Percentiles rank a stretch among this genome's conserved stretches.
Evolutionary conservation across 495 filamentous ascomycete genomes (phyloP).

Genomic region (Penicillium parvum): DNA sequence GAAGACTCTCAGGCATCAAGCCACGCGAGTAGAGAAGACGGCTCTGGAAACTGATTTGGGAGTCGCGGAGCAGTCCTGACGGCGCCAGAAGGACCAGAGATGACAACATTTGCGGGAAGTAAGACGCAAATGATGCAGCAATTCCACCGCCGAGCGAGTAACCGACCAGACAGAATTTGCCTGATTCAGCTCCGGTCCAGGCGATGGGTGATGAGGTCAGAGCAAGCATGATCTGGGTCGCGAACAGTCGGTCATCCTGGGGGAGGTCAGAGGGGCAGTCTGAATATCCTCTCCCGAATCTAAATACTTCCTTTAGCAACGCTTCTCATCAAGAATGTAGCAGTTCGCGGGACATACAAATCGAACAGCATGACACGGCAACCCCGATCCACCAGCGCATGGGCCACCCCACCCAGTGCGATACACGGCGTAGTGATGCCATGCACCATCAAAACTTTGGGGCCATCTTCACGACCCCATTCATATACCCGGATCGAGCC

Average conservation of each 20-base stretch:
- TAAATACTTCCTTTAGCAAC: conserved; percentile 13
- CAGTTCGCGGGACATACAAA: conserved; percentile 30
- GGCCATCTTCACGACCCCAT: conserved; percentile 77
- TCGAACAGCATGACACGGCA: conserved; percentile 83
- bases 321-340: too few species aligned
- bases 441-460: conserved; percentile 77
- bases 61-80: conserved; percentile 62
- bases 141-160: conserved; percentile 86
- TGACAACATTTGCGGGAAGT: conserved; percentile 63
- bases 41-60: conserved; percentile 56
- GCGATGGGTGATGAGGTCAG: conserved; percentile 64
- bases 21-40: conserved; percentile 58
- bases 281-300: conserved; percentile 77
- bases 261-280: conserved; percentile 61
- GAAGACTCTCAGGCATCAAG: conserved; percentile 53
- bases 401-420: conserved; percentile 62
- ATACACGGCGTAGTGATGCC: conserved; percentile 83
- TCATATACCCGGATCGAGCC: conserved; percentile 82
- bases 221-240: conserved; percentile 66
- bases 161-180: conserved; percentile 67
- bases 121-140: conserved; percentile 64
- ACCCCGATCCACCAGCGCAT: conserved; percentile 64
- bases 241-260: conserved; percentile 72
- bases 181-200: conserved; percentile 54
- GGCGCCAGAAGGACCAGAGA: conserved; percentile 72